Base-by-base conservation (phyloP, 176 grass and related monocot genomes). In the Otatea glauca region DNA sequence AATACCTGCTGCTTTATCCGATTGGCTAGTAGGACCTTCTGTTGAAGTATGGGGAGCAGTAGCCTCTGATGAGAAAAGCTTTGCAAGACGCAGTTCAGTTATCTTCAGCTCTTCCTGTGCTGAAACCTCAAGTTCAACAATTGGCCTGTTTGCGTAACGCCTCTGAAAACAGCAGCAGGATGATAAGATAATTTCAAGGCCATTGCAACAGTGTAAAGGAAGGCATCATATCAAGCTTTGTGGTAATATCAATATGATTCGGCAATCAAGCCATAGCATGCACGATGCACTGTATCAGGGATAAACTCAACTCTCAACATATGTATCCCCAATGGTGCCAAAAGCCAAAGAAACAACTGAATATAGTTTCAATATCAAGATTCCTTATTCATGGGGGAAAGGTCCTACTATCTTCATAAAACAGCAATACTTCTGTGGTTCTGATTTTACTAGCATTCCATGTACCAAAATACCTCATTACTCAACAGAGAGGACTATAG, bases 71-170 rank as follows among this genome's bases (percentile, higher is more conserved):
- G 84, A 51, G 69, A 99, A 89, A 91, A 96, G 91, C 74, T 86
- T 90, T 16, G 89, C 88, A 86, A 99, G 91, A 23, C 90, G 91
- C 53, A 96, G 76, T 85, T 96, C 93, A 45, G 86, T 94, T 77
- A 96, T 91, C 73, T 99, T 99, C 72, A 55, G 18, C 2, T 99
- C 91, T 87, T 99, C 96, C 29, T 96, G 89, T 81, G 96, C 93
- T 72, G 93, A 93, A 75, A 14, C 72, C 83, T 99, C 93, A 81
- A 99, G 86, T 70, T 99, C 96, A 72, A 96, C 74, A 50, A 99
- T 92, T 72, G 96, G 89, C 73, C 89, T 92, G 84, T 99, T 99
- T n/a, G 42, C 17, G 29, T 94, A 99, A 68, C 93, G 96, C 72
- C 88, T 92, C 93, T 99, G 83, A 68, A 92, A 78, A 84, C 58